Base-by-base conservation (phyloP, 495 filamentous ascomycete species). In the Trichocladium antarcticum region DNA sequence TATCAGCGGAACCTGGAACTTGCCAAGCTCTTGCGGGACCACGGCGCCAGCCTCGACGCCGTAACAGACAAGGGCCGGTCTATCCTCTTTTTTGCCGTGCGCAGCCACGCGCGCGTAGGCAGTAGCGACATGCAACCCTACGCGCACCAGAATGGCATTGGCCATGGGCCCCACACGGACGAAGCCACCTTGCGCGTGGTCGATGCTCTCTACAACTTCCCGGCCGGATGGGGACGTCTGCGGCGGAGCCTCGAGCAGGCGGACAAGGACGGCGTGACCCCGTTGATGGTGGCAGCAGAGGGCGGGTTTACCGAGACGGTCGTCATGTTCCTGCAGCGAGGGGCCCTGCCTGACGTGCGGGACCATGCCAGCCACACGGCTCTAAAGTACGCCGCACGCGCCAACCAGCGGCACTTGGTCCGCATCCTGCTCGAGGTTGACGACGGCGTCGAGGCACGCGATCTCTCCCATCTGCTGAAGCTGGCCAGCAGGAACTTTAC, bases 261-360 rank as follows among this genome's bases (percentile, higher is more conserved):
- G 15, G 53, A 54, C 36, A 49, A 47, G 16, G 32, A 14, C n/a
- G 57, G 57, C 15, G 32, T 51, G 1, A 56, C 57, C 3, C 57
- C 57, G n/a, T 44, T 59, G 12, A 59, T 59, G 57, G 44, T 48
- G 0, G 57, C 57, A 0, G 57, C 57, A 0, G 53, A 53, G 31
- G 22, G 17, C 6, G 57, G 57, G 4, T 54, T 56, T 5, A 6
- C 17, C 0, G 10, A 37, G 9, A 47, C 50, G 0, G 53, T 42
- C 7, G 34, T 11, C 1, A 15, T 45, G 39, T 35, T 59, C 10
- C 40, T 59, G 9, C 5, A 40, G 19, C 47, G 39, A 1, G 44
- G 50, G 1, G 57, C 57, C 0, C 34, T 10, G 14, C 50, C 47
- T 1, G 47, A 51, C 8, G 34, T 15, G 12, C 45, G 39, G 17